Evolutionary conservation across 345 rosid genomes (phyloP).

Genomic region (Hypericum androsaemum): DNA sequence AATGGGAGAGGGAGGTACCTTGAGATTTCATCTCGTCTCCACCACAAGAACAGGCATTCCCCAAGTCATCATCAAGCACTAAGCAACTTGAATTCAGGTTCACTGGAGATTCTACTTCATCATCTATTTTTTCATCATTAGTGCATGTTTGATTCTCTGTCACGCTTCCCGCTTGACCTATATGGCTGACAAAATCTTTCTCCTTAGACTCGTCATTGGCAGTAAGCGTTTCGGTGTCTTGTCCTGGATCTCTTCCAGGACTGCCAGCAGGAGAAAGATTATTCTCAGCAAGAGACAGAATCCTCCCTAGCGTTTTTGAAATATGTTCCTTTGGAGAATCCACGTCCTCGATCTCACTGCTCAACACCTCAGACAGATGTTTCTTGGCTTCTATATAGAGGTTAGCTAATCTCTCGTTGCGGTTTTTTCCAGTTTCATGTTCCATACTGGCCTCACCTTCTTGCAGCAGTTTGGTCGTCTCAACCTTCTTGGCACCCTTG

Average conservation of each 20-base stretch:
- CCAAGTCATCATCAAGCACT: slow-evolving; percentile 22
- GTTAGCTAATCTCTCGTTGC: slow-evolving; percentile 19
- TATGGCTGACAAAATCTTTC: slow-evolving; percentile 16
- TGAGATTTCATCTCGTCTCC: slow-evolving; percentile 22
- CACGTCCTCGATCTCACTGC: slow-evolving; percentile 1
- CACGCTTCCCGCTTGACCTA: slow-evolving; percentile 14
- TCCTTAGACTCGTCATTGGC: slow-evolving; percentile 24
- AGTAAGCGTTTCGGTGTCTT: slow-evolving; percentile 12
- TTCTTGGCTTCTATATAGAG: slow-evolving; percentile 11
- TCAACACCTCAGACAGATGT: slow-evolving; percentile 22
- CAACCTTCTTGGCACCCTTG: slow-evolving; percentile 10
- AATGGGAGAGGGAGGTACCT: slow-evolving; percentile 29
- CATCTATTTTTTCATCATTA: slow-evolving; percentile 21
- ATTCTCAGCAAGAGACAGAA: slow-evolving; percentile 75
- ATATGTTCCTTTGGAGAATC: neutral
- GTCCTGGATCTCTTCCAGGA: slow-evolving; percentile 47
- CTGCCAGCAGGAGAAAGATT: slow-evolving; percentile 53
- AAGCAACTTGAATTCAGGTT: slow-evolving; percentile 15
- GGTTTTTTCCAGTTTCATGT: slow-evolving; percentile 21
- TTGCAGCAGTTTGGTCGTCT: slow-evolving; percentile 8
- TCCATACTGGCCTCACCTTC: slow-evolving; percentile 9
- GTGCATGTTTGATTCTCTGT: slow-evolving; percentile 20
- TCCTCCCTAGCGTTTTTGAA: slow-evolving; percentile 32
- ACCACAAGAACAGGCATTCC: slow-evolving; percentile 14
- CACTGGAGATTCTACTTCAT: slow-evolving; percentile 14